phyloP scores from a whole-genome alignment of 2,329 filamentous ascomycete species.

The Pseudonectria foliicola region DNA sequence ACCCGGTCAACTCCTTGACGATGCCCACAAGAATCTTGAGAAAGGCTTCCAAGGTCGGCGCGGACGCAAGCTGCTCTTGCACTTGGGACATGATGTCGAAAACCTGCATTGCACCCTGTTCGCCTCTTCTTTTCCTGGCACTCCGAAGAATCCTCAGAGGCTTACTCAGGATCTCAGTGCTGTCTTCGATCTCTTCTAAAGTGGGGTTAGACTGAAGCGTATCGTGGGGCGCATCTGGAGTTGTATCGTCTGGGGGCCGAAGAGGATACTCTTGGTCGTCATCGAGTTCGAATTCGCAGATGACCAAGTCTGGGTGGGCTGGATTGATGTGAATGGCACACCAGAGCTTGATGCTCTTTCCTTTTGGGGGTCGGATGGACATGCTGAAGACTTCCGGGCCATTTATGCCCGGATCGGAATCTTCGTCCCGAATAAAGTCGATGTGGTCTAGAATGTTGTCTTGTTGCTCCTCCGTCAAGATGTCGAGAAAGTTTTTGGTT shows the following conservation, averaged over 20 bases:
- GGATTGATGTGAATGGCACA: constrained; percentile 76
- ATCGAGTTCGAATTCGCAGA: constrained; percentile 85
- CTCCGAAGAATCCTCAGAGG: constrained; percentile 71
- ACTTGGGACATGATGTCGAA: constrained; percentile 91
- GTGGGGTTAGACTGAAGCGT: constrained; percentile 69
- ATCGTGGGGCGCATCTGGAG: constrained; percentile 60
- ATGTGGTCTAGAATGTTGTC: constrained; percentile 81
- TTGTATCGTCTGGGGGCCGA: constrained; percentile 52
- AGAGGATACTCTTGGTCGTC: constrained; percentile 65
- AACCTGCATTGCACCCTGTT: constrained; percentile 79
- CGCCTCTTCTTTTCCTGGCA: constrained; percentile 66
- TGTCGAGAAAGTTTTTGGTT: constrained; percentile 70
- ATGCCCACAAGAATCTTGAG: constrained; percentile 78
- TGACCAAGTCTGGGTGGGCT: constrained; percentile 60
- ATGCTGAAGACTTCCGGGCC: constrained; percentile 83
- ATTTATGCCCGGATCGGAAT: constrained; percentile 64
- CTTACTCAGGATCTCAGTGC: constrained; percentile 67
- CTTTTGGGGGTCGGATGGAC: constrained; percentile 54
- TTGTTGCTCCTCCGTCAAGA: constrained; percentile 74
- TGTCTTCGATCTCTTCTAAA: constrained; percentile 64
- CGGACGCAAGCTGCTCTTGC: constrained; percentile 74
- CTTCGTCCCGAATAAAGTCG: constrained; percentile 80
- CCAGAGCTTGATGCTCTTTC: constrained; percentile 65
- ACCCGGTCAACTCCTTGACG: constrained; percentile 82
- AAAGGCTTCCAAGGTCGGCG: constrained; percentile 63